Base-by-base conservation (phyloP, 2,329 filamentous ascomycete species). In the Xylaria polymorpha region DNA sequence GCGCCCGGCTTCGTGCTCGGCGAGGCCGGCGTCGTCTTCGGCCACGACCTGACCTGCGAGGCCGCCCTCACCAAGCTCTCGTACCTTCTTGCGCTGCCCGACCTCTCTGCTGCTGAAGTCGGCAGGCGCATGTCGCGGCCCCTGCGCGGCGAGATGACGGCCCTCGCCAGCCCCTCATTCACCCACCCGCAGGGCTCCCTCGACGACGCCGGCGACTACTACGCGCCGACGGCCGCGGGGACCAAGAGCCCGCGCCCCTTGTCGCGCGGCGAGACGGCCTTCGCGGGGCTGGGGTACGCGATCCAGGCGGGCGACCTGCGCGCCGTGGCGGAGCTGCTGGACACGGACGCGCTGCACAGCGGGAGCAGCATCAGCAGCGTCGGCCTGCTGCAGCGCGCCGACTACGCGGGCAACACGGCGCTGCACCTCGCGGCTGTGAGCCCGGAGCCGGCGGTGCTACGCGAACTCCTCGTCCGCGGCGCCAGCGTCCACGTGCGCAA, bases 1-100 rank as follows among this genome's bases (percentile, higher is more conserved):
- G 92, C 91, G 1, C 89, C 92, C 0, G 92, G 90, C 9, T 92
- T 93, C 73, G 90, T 91, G 48, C 87, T 97, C 20, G 93, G 93
- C 46, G 87, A 90, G 64, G 93, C 93, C 2, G 94, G 94, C 41
- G 93, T 98, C 58, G 93, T 97, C 39, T 94, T 96, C 73, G 94
- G 94, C 6, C 88, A 94, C 73, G 94, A 97, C 77, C 86, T 97
- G 81, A 98, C 94, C 0, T 92, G 92, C 25, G 94, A 98, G 82
- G 94, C 93, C 2, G 94, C 94, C 6, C 87, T 97, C 73, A 96
- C 94, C 22, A 98, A 98, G 80, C 86, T 98, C 35, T 93, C 93
- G 1, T 97, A 97, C 79, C 87, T 97, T 3, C 86, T 97, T 20
- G 92, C 92, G 4, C 79, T 86, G 4, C 89, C 91, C 0, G 85